Evolutionary conservation across 768 basidiomycete genomes (phyloP).

Genomic region (Trametes sanguinea): DNA sequence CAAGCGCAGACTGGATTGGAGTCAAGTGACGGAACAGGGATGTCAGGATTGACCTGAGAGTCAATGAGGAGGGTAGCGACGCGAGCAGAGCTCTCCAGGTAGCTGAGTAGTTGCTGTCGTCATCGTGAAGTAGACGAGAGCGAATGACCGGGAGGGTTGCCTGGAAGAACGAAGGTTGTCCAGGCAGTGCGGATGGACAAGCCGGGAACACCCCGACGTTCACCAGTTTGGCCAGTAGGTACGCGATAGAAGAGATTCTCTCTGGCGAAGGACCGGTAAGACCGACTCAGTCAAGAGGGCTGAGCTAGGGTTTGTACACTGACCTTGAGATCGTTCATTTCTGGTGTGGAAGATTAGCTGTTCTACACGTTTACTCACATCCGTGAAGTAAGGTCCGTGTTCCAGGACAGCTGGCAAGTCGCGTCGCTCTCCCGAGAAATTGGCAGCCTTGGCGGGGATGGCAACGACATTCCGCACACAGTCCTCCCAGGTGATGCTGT

Average conservation of each 20-base stretch:
- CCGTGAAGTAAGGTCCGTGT: slow-evolving; percentile 56
- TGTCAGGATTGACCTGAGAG: slow-evolving; percentile 56
- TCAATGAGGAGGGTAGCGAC: slow-evolving; percentile 50
- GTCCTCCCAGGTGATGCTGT: slow-evolving; percentile 69
- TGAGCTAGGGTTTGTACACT: slow-evolving; percentile 16
- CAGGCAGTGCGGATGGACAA: slow-evolving; percentile 48
- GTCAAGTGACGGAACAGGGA: slow-evolving; percentile 59
- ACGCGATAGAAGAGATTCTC: slow-evolving; percentile 45
- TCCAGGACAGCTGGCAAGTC: slow-evolving; percentile 52
- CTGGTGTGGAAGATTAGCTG: slow-evolving; percentile 50
- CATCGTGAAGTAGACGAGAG: slow-evolving; percentile 34
- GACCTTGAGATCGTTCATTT: slow-evolving; percentile 42
- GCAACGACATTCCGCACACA: slow-evolving; percentile 63
- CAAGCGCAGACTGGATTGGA: slow-evolving; percentile 33
- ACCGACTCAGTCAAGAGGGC: slow-evolving; percentile 2
- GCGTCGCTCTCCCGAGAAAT: slow-evolving; percentile 52
- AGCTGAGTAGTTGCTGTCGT: slow-evolving; percentile 42
- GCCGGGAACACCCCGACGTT: slow-evolving; percentile 67
- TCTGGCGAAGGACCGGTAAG: slow-evolving; percentile 32
- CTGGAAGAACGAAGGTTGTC: slow-evolving; percentile 73
- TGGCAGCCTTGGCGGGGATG: slow-evolving; percentile 79
- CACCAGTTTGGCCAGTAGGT: slow-evolving; percentile 66
- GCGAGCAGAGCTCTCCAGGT: slow-evolving; percentile 52
- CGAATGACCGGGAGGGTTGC: slow-evolving; percentile 52
- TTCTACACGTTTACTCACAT: slow-evolving; percentile 55